Evolutionary conservation across 805 yeast genomes (phyloP), one percentile per base, ranked within the genome.

Genomic region (Saccharomyces jurei): DNA sequence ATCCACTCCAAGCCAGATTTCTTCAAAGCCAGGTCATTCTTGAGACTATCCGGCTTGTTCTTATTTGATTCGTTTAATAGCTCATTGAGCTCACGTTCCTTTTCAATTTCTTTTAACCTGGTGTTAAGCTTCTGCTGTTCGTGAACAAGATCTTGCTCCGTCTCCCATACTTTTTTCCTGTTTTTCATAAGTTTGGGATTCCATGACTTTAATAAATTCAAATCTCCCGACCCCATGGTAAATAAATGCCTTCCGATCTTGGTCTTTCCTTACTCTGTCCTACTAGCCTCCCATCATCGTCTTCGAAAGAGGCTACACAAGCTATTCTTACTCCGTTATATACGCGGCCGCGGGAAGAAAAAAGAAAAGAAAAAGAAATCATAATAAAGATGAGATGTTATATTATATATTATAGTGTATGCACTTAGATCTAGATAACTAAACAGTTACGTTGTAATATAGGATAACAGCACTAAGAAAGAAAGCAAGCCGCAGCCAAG

Each of bases 161-260:
- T 77, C 59, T 82, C 77, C 92, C 96, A 86, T 36, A 92, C 91
- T 63, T 84, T 87, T 60, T 84, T 84, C 71, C 85, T 89, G 75
- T 92, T 92, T 67, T 86, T 87, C 66, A 87, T 74, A 51, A 89
- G 76, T 49, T 86, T 91, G 2, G 99, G 97, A 69, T 92, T 89
- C 99, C 98, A 92, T 57, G 98, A 92, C 68, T 92, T 92, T 73
- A 92, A 87, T 54, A 91, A 71, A 67, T 92, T 92, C 58, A 92
- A 77, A 69, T 91, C 96, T 4, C 90, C 88, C 0, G 90, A 87
- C 67, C 77, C 78, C 79, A 75, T 76, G 13, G 48, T 58, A 29
- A 21, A 49, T 58, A 29, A 21, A 21, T n/a, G 41, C 21, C 1
- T 9, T 29, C 31, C 13, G 31, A 29, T 29, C 11, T 6, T 52